Conservation (phyloP, 2,329 filamentous ascomycete species). For the Cercospora sp. region DNA sequence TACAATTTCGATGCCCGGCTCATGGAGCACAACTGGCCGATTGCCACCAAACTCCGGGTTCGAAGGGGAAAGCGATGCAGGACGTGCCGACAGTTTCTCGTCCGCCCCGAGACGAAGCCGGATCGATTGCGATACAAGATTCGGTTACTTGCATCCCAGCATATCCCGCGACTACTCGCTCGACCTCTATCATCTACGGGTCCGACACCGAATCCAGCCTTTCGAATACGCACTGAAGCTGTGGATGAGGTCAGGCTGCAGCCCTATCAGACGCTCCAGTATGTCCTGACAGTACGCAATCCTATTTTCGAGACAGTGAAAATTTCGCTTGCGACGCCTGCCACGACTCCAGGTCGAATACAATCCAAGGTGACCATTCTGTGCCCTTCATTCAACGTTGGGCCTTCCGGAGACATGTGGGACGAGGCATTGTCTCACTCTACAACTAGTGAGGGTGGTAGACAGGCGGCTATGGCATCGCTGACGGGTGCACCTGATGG, state of each 20-base stretch:
- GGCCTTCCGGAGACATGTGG: conserved; percentile 83
- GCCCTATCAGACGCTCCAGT: conserved; percentile 64
- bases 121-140: conserved; percentile 85
- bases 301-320: conserved; percentile 89
- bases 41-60: conserved; percentile 79
- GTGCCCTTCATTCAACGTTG: conserved; percentile 91
- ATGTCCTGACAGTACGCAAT: conserved; percentile 87
- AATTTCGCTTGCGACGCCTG: conserved; percentile 82
- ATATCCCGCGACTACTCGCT: conserved; percentile 81
- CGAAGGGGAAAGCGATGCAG: conserved; percentile 94
- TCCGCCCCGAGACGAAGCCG: conserved; percentile 89
- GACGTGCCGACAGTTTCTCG: conserved; percentile 89
- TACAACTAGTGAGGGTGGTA: conserved; percentile 31
- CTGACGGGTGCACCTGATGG: conserved; percentile 45
- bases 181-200: conserved; percentile 52
- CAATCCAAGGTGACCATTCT: conserved; percentile 82
- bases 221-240: conserved; percentile 29
- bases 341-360: conserved; percentile 74
- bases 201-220: conserved; percentile 28
- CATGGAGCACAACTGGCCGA: conserved; percentile 72
- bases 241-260: conserved; percentile 26
- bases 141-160: conserved; percentile 77
- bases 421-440: conserved; percentile 75
- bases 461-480: conserved; percentile 38
- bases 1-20: conserved; percentile 59